A percentile compares a stretch with the other conserved stretches of the same genome.
These are phyloP conservation scores for Kazachstania kunashirensis DNA, from an alignment of 805 yeast species.

Conservation along the genomic window DNA sequence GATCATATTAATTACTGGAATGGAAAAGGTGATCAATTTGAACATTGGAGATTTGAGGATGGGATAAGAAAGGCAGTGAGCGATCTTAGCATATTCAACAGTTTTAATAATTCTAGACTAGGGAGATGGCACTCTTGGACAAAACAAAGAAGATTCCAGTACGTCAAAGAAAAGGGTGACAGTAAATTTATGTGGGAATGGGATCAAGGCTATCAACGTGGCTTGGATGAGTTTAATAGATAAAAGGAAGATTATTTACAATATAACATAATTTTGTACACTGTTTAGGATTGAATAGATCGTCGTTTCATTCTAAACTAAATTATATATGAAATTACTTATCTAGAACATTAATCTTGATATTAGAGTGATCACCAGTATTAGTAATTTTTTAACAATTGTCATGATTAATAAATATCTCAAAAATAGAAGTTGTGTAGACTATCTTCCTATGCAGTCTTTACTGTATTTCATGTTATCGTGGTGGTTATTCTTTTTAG, in stretches of 20 bases:
- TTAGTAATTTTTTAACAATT: too few relatives aligned
- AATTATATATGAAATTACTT: too few relatives aligned
- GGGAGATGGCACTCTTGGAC: conserved; percentile 73
- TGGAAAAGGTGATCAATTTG: conserved; percentile 52
- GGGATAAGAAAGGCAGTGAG: conserved; percentile 71
- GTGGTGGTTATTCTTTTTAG: too few relatives aligned
- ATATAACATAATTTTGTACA: too few relatives aligned
- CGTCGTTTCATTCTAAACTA: too few relatives aligned
- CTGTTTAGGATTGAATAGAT: too few relatives aligned
- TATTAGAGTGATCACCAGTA: too few relatives aligned
- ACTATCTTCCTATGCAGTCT: too few relatives aligned
- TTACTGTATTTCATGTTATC: too few relatives aligned
- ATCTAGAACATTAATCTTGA: too few relatives aligned
- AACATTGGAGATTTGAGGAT: conserved; percentile 71
- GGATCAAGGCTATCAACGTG: conserved; percentile 76
- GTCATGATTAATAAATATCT: too few relatives aligned
- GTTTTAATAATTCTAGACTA: conserved; percentile 55
- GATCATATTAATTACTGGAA: conserved; percentile 66
- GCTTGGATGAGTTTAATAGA: conserved; percentile 30
- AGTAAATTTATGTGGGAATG: conserved; percentile 72
- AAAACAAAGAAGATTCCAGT: conserved; percentile 51
- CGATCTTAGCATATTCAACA: conserved; percentile 61
- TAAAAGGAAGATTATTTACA: not conserved
- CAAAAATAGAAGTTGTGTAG: too few relatives aligned
- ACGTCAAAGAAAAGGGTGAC: conserved; percentile 44